Evolutionary conservation across 306 rosid genomes (phyloP).

Genomic region (Glycyrrhiza uralensis): DNA sequence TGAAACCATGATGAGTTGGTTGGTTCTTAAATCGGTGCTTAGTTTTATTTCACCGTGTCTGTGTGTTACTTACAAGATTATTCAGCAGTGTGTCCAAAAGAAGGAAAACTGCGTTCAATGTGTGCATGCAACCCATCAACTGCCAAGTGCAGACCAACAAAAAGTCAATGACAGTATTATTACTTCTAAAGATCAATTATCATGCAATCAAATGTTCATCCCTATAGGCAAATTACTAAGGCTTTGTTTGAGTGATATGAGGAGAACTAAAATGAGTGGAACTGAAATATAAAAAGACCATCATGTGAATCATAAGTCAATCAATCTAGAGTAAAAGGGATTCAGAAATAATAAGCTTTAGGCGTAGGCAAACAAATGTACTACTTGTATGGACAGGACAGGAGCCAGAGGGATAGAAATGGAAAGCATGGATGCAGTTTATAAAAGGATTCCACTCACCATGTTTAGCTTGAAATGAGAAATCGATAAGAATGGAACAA

Average conservation of each 20-base stretch:
- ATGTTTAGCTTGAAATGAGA: slow-evolving; percentile 54
- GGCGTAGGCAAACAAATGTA: neutral
- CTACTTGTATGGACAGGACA: neutral
- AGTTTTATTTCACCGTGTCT: neutral
- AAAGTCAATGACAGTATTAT: neutral
- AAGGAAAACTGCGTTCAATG: slow-evolving; percentile 56
- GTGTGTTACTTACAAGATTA: slow-evolving; percentile 59
- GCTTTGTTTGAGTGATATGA: neutral
- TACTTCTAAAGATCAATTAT: neutral
- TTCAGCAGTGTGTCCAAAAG: slow-evolving; percentile 68
- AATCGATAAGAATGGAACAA: slow-evolving; percentile 62
- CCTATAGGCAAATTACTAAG: neutral
- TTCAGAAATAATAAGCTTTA: slow-evolving; percentile 1
- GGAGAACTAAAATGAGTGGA: too few species aligned
- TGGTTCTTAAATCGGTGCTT: neutral
- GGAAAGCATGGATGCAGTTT: neutral
- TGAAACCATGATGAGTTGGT: neutral
- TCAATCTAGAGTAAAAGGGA: neutral
- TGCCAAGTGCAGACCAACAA: slow-evolving; percentile 36
- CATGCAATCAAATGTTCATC: neutral
- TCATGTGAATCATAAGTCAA: neutral
- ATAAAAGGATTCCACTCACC: slow-evolving; percentile 41
- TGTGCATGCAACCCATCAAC: slow-evolving; percentile 81
- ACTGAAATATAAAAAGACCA: neutral
- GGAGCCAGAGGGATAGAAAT: neutral